A percentile compares a stretch with the other conserved stretches of the same genome.
Evolutionary conservation across 2,329 filamentous ascomycete species (phyloP).

Genomic region (Scolecobasidium constrictum): DNA sequence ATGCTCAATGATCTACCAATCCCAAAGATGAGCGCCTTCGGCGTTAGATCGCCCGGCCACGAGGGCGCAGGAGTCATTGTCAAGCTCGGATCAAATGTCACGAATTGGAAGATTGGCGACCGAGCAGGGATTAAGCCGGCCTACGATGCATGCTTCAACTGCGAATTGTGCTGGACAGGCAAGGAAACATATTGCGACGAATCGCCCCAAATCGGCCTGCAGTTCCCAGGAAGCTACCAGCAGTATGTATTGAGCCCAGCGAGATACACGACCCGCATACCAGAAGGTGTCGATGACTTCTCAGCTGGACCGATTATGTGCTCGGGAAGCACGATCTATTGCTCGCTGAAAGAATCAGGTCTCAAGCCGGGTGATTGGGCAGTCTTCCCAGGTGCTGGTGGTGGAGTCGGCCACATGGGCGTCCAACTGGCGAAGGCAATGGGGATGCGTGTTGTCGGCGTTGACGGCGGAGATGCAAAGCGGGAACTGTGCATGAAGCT

Average conservation of each 20-base stretch:
- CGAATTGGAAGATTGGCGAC: conserved; percentile 39
- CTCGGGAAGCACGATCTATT: conserved; percentile 46
- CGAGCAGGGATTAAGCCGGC: conserved; percentile 43
- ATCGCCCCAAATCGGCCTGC: conserved; percentile 35
- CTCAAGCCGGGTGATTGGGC: conserved; percentile 43
- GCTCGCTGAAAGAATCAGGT: conserved; percentile 40
- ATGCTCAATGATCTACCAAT: conserved; percentile 37
- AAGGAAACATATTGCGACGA: conserved; percentile 43
- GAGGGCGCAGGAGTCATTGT: conserved; percentile 48
- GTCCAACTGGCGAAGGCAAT: conserved; percentile 35
- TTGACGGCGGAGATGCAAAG: conserved; percentile 26
- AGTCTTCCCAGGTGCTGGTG: conserved; percentile 44
- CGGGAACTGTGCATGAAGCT: conserved; percentile 19
- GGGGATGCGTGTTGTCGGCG: conserved; percentile 24
- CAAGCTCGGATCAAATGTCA: conserved; percentile 41
- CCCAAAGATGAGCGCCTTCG: conserved; percentile 26
- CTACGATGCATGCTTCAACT: conserved; percentile 40
- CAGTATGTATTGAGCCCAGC: conserved; percentile 48
- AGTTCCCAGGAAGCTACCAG: conserved; percentile 39
- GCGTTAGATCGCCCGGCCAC: conserved; percentile 39
- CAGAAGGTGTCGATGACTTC: conserved; percentile 43
- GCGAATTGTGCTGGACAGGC: conserved; percentile 38
- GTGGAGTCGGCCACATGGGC: conserved; percentile 48
- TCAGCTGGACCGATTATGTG: conserved; percentile 47
- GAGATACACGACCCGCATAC: conserved; percentile 43